Evolutionary conservation across 2,329 filamentous ascomycete genomes (phyloP), one percentile per base, ranked within the genome.

Genomic region (Emmonsiellopsis sp.): DNA sequence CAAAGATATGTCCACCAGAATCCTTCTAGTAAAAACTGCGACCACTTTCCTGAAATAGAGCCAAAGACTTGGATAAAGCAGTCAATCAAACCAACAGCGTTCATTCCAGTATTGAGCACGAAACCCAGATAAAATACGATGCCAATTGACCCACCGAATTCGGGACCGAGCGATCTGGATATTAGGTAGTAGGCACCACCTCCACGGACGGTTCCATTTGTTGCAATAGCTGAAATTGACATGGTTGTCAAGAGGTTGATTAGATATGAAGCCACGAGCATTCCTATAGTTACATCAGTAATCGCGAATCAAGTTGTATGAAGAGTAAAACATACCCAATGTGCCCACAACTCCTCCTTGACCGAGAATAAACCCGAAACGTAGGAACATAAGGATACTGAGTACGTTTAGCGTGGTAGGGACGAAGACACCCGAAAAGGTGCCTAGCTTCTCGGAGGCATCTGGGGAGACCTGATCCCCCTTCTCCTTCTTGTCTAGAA

Each of bases 61-160:
- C 85, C 87, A 62, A 91, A 81, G 61, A 90, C 91, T 57, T 91
- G 79, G 51, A 82, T 82, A 54, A 94, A 77, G 62, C 88, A 94
- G 70, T 93, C 87, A 58, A 95, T 81, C 45, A 95, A 76, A 73
- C 89, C 89, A 43, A 94, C 88, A 26, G 91, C 82, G 64, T 95
- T 95, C 77, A 95, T 81, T 38, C 87, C 87, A 1, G 89, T 90
- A 65, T 92, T 94, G 64, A 95, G 82, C 2, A 87, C 85, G 59
- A 89, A 87, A n/a, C 89, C 88, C n/a, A 94, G 76, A 66, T 93
- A 95, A 69, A 94, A 94, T 10, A 95, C 81, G 26, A 94, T 79
- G 1, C 89, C 89, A 58, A 95, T 94, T 1, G 87, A 89, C 13
- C 89, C 89, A 30, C 89, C 89, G 65, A 95, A 95, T 63, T 95